phyloP scores from a whole-genome alignment of 345 rosid species.

The Pelargonium nanum region DNA sequence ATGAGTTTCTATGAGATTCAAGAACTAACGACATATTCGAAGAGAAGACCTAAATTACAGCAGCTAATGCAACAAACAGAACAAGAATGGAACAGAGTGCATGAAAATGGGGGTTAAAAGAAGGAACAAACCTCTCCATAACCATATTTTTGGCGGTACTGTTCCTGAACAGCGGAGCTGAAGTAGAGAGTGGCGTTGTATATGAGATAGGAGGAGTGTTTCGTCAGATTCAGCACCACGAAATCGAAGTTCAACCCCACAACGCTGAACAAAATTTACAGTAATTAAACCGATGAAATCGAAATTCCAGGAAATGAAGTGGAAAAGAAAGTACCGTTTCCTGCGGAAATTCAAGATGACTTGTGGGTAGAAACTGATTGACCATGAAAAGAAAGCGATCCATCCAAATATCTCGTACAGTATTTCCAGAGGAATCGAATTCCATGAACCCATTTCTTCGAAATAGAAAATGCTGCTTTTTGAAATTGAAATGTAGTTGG shows the following conservation, averaged over 20 bases:
- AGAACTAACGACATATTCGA: too few species aligned
- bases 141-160: slow-evolving; percentile 73
- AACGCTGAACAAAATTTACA: too few species aligned
- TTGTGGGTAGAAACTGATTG: slow-evolving; percentile 83
- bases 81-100: not conserved
- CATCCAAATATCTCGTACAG: slow-evolving; percentile 60
- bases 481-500: too few species aligned
- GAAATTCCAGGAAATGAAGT: too few species aligned
- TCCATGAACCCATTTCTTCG: slow-evolving; percentile 64
- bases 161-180: slow-evolving; percentile 59
- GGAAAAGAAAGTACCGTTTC: slow-evolving; percentile 30
- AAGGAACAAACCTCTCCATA: slow-evolving; percentile 25
- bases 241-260: slow-evolving; percentile 94
- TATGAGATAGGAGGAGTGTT: slow-evolving; percentile 87
- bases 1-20: too few species aligned
- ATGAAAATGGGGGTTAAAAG: too few species aligned
- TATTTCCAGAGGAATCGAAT: slow-evolving; percentile 58
- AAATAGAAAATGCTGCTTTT: too few species aligned
- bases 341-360: slow-evolving; percentile 68
- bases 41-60: not conserved
- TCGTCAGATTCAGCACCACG: slow-evolving; percentile 77
- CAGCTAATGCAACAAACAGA: not conserved
- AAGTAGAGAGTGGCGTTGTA: slow-evolving; percentile 84
- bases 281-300: too few species aligned
- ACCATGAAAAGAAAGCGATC: slow-evolving; percentile 74